These are phyloP conservation scores for Suillus sp. DNA, from an alignment of 768 basidiomycete genomes.

Conservation along the genomic window DNA sequence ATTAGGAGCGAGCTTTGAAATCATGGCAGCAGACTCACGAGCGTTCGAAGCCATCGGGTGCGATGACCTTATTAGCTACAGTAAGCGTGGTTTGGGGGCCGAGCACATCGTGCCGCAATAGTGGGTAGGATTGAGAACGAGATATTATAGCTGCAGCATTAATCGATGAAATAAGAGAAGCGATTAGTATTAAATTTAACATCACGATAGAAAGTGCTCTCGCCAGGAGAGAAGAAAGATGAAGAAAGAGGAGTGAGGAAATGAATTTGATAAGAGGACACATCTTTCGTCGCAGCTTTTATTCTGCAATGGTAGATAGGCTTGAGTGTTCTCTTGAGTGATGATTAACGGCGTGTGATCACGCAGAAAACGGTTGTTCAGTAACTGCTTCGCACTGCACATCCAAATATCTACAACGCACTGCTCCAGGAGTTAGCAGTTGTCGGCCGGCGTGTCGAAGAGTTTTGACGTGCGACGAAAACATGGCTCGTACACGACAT, in stretches of 20 bases:
- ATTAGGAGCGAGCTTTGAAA: neutral
- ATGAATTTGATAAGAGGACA: neutral
- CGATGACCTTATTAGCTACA: constrained; percentile 41
- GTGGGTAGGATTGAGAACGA: constrained; percentile 16
- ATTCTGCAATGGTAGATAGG: neutral
- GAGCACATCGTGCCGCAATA: constrained; percentile 12
- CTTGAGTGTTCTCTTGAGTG: neutral
- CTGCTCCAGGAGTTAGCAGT: neutral
- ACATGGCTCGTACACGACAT: neutral
- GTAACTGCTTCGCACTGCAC: neutral
- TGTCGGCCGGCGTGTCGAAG: neutral
- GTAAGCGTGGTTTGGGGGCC: constrained; percentile 29
- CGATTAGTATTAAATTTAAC: constrained; percentile 12
- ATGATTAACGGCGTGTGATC: neutral
- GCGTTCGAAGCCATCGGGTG: constrained; percentile 50
- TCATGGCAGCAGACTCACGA: constrained; percentile 32
- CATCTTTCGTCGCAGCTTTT: neutral
- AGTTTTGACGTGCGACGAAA: neutral
- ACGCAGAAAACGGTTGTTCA: neutral
- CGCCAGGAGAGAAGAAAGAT: neutral
- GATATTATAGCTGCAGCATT: constrained; percentile 25
- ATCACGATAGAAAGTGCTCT: constrained; percentile 12
- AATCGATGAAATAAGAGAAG: constrained; percentile 15
- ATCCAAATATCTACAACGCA: neutral
- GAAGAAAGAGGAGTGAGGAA: neutral